Conservation (phyloP, 2,329 filamentous ascomycete genomes). For the Hypoxylon sp. region DNA sequence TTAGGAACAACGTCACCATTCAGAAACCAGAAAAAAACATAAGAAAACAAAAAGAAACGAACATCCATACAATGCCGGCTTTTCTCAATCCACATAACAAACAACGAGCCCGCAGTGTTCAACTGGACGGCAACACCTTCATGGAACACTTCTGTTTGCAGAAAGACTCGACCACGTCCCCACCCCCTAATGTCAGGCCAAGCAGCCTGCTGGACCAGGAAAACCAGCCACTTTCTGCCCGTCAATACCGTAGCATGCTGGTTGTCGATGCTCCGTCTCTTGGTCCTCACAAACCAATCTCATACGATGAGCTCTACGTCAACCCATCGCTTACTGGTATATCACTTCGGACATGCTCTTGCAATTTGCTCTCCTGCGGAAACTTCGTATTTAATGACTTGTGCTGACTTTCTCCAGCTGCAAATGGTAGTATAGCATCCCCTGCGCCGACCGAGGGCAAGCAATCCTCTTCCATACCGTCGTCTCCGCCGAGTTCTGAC, state of each 20-base stretch:
- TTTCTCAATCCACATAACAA: constrained; percentile 62
- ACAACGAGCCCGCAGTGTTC: constrained; percentile 64
- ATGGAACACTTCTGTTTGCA: constrained; percentile 37
- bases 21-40: constrained; percentile 44
- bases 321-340: constrained; percentile 48
- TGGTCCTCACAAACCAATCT: constrained; percentile 60
- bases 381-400: not conserved
- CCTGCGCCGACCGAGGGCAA: constrained; percentile 61
- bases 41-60: constrained; percentile 46
- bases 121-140: constrained; percentile 58
- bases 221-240: constrained; percentile 55
- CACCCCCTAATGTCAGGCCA: constrained; percentile 53
- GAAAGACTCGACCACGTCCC: constrained; percentile 47
- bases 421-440: constrained; percentile 57
- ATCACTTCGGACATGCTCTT: constrained; percentile 45
- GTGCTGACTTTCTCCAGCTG: constrained; percentile 55
- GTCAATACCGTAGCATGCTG: constrained; percentile 68
- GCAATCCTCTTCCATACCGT: constrained; percentile 61
- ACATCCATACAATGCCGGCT: constrained; percentile 59
- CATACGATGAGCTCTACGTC: constrained; percentile 64
- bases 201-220: constrained; percentile 57
- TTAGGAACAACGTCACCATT: constrained; percentile 54
- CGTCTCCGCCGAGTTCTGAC: constrained; percentile 58
- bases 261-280: constrained; percentile 66
- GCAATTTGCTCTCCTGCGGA: constrained; percentile 45